Evolutionary conservation across 116 monocot species (phyloP).

Genomic region (Zostera marina): DNA sequence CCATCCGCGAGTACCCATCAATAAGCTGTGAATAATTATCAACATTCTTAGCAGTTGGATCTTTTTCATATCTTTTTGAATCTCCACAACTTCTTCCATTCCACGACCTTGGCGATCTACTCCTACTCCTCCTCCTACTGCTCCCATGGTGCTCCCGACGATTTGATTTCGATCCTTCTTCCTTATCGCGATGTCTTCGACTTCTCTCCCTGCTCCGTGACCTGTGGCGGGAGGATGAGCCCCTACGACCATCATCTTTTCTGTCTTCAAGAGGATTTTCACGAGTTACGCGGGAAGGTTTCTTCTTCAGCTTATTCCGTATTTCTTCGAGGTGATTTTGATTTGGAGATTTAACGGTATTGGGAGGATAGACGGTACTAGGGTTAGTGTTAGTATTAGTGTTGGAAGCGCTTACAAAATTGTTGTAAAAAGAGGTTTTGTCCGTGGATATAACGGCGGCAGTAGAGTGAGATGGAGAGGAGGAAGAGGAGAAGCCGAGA

Average conservation of each 20-base stretch:
- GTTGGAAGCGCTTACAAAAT: slow-evolving; percentile 56
- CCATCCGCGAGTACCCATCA: slow-evolving; percentile 73
- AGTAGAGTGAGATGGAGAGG: slow-evolving; percentile 8
- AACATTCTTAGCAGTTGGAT: slow-evolving; percentile 5
- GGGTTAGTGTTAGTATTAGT: slow-evolving; percentile 7
- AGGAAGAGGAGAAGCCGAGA: slow-evolving; percentile 72
- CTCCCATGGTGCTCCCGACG: background rate
- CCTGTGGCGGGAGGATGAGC: background rate
- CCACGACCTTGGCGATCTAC: slow-evolving; percentile 3
- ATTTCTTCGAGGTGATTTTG: slow-evolving; percentile 22
- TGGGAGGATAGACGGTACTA: background rate
- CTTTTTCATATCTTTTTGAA: background rate
- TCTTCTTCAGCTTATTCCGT: slow-evolving; percentile 38
- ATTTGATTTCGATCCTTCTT: background rate
- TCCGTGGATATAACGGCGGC: slow-evolving; percentile 22
- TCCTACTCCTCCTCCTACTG: background rate
- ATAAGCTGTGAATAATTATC: slow-evolving; percentile 55
- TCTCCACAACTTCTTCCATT: slow-evolving; percentile 6
- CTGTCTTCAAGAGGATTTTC: background rate
- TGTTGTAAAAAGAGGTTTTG: slow-evolving; percentile 31
- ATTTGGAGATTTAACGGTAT: slow-evolving; percentile 4
- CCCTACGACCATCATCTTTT: background rate
- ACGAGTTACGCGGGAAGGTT: background rate
- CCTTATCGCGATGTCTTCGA: background rate
- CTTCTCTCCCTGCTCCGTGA: slow-evolving; percentile 11